Evolutionary conservation across 2,329 filamentous ascomycete species (phyloP).

Genomic region (Xylaria sp.): DNA sequence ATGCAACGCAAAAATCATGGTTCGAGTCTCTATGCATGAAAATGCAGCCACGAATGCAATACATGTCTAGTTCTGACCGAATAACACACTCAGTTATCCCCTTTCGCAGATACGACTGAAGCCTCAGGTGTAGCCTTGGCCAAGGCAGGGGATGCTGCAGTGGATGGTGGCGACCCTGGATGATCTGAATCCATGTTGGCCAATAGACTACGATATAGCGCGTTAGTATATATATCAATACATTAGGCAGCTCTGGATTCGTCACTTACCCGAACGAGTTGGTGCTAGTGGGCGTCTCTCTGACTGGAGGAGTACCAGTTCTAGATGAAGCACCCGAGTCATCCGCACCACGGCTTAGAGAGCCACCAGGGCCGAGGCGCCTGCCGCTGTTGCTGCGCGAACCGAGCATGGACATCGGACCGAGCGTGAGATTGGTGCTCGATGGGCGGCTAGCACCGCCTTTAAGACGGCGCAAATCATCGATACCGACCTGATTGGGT

Average conservation of each 20-base stretch:
- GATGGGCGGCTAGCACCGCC: constrained; percentile 66
- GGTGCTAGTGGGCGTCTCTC: constrained; percentile 70
- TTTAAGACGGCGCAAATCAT: constrained; percentile 89
- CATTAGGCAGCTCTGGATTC: background rate
- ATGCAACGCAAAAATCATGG: constrained; percentile 55
- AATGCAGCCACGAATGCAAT: constrained; percentile 53
- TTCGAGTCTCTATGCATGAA: constrained; percentile 58
- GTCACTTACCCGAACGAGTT: constrained; percentile 91
- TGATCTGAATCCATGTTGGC: constrained; percentile 68
- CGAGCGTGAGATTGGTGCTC: constrained; percentile 74
- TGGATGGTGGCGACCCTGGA: constrained; percentile 76
- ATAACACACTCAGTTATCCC: constrained; percentile 57
- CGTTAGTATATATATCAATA: constrained; percentile 46
- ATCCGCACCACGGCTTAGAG: constrained; percentile 78
- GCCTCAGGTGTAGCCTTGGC: constrained; percentile 69
- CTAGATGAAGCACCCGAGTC: constrained; percentile 90
- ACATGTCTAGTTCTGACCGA: constrained; percentile 50
- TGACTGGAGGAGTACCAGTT: constrained; percentile 83
- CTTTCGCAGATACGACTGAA: constrained; percentile 58
- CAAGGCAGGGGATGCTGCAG: constrained; percentile 72
- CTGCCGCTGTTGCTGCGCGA: constrained; percentile 93
- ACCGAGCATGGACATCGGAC: constrained; percentile 86
- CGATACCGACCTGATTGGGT: constrained; percentile 88
- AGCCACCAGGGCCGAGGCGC: constrained; percentile 78
- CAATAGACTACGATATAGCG: constrained; percentile 57